Evolutionary conservation across 2,329 filamentous ascomycete species (phyloP).

Genomic region (Paecilomyces sp.): DNA sequence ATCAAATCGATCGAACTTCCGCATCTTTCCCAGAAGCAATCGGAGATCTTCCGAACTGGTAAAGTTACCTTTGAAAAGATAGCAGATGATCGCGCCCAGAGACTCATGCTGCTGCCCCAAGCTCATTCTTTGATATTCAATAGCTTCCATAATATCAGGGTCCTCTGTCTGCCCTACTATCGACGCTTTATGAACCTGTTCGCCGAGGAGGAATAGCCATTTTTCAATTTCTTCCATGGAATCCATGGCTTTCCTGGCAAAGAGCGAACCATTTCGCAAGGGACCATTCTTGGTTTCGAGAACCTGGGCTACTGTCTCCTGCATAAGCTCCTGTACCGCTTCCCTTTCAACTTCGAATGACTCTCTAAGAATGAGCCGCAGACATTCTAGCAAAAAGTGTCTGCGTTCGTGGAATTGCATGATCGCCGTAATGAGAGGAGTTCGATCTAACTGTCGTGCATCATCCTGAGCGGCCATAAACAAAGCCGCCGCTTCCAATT

Average conservation of each 20-base stretch:
- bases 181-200: slow-evolving; percentile 67
- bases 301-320: slow-evolving; percentile 51
- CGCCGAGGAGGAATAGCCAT: slow-evolving; percentile 68
- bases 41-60: slow-evolving; percentile 66
- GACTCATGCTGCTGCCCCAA: slow-evolving; percentile 86
- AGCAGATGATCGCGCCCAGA: slow-evolving; percentile 70
- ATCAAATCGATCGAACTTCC: slow-evolving; percentile 70
- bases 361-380: slow-evolving; percentile 71
- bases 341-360: slow-evolving; percentile 56
- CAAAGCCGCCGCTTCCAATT: slow-evolving; percentile 71
- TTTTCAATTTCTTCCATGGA: slow-evolving; percentile 69
- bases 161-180: slow-evolving; percentile 62
- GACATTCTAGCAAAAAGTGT: slow-evolving; percentile 72
- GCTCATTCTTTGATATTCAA: slow-evolving; percentile 73
- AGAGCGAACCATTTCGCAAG: slow-evolving; percentile 49
- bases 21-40: slow-evolving; percentile 60
- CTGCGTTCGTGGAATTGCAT: slow-evolving; percentile 84
- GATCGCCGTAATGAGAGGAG: slow-evolving; percentile 69
- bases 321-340: slow-evolving; percentile 46
- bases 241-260: slow-evolving; percentile 66
- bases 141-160: slow-evolving; percentile 64
- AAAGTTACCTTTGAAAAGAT: slow-evolving; percentile 69
- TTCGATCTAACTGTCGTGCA: slow-evolving; percentile 60
- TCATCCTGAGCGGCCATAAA: slow-evolving; percentile 68
- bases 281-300: slow-evolving; percentile 48